phyloP scores from a whole-genome alignment of 148 eudicot genomes.

The Talinum fruticosum region DNA sequence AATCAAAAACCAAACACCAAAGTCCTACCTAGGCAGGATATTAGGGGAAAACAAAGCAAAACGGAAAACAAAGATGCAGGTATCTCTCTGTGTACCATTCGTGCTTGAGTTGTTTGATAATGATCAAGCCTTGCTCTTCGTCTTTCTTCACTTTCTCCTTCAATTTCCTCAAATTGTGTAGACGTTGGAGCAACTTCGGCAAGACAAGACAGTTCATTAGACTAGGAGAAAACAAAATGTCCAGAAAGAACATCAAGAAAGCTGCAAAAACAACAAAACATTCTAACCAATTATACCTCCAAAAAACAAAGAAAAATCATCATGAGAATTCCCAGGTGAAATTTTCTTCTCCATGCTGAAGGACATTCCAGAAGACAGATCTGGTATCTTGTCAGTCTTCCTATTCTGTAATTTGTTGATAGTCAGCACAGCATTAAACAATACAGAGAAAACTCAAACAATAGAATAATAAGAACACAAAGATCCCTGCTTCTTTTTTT shows the following conservation, averaged over 20 bases:
- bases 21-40: no score
- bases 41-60: no score
- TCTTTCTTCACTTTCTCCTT: conserved; percentile 83
- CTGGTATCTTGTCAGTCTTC: conserved; percentile 26
- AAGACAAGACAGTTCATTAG: conserved; percentile 2
- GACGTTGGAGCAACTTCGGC: conserved; percentile 43
- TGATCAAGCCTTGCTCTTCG: conserved; percentile 56
- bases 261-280: not conserved
- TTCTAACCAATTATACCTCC: conserved; percentile 47
- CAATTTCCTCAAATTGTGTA: conserved; percentile 59
- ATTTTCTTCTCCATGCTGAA: conserved; percentile 33
- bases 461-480: not conserved
- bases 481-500: not conserved
- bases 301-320: conserved; percentile 58
- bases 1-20: not conserved
- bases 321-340: conserved; percentile 28
- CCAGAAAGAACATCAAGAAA: conserved; percentile 7
- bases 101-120: conserved; percentile 45
- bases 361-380: conserved; percentile 28
- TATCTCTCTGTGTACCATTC: conserved; percentile 45
- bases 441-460: conserved; percentile 47
- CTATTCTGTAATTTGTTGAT: conserved; percentile 19
- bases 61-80: not conserved
- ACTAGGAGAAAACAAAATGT: conserved; percentile 1
- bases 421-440: conserved; percentile 26